Base-by-base conservation (phyloP, 768 basidiomycete species). In the Basidioascus undulatus region DNA sequence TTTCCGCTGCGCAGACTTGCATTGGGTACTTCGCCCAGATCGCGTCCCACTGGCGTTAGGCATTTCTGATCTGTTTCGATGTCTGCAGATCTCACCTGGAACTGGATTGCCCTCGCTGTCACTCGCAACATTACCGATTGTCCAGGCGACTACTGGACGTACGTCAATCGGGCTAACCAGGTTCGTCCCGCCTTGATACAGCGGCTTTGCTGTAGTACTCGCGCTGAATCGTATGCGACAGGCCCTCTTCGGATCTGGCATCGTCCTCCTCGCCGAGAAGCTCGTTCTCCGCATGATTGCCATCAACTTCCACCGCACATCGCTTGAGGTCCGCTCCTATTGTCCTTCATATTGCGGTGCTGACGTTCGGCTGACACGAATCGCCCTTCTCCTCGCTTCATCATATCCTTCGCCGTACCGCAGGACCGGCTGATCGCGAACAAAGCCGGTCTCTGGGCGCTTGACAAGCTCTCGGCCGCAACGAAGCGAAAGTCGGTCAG, bases 251-350 rank as follows among this genome's bases (percentile, higher is more conserved):
- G 51, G 65, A 12, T 54, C 60, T 0, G 50, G 56, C 0, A 36
- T 66, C 25, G 57, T 69, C 35, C 50, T 70, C 2, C 59, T 70
- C 9, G 61, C 54, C 21, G 68, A 70, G 52, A 70, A 68, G 52
- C 54, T 75, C 28, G 71, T 74, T 53, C 55, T 81, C 26, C 74
- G 71, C 49, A 71, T 73, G 44, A 69, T 80, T 32, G 77, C 78
- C 21, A 79, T 79, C 59, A 75, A 70, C 48, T 81, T 80, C 53
- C 76, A 80, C 53, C 65, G 70, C 46, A 74, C 68, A 43, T 75
- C 77, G 1, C 66, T 79, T 18, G 70, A 74, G 9, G 39, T 40
- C 19, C 28, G 28, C 32, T 16, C 4, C 21, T 12, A 24, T 5
- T 16, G 20, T 21, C 41, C 21, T 16, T 9, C 15, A n/a, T n/a